These are phyloP conservation scores for Paradendryphiella salina DNA, from an alignment of 2,329 filamentous ascomycete species.

Conservation along the genomic window DNA sequence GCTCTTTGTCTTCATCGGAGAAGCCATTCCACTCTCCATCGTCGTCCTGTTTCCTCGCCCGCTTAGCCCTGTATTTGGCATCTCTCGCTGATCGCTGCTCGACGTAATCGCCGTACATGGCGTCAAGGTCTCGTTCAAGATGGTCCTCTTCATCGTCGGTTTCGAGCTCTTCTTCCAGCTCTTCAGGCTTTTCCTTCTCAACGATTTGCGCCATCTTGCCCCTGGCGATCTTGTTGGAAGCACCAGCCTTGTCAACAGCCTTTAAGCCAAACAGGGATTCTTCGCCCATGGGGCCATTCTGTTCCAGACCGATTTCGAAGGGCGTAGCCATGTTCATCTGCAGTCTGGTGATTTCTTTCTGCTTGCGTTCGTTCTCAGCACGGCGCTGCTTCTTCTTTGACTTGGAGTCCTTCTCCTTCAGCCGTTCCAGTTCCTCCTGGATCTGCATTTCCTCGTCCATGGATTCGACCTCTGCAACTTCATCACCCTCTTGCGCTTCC, in stretches of 20 bases:
- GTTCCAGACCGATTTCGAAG: constrained; percentile 93
- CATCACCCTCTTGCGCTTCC: constrained; percentile 55
- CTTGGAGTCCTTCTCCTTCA: constrained; percentile 76
- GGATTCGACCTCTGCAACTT: constrained; percentile 78
- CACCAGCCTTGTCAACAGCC: constrained; percentile 74
- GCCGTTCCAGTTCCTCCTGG: constrained; percentile 79
- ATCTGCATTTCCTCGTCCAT: constrained; percentile 96
- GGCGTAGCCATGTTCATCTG: constrained; percentile 96
- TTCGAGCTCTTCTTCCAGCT: constrained; percentile 56
- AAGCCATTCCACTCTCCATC: constrained; percentile 82
- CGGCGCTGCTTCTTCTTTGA: constrained; percentile 82
- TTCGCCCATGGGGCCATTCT: constrained; percentile 74
- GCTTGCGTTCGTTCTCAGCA: constrained; percentile 89
- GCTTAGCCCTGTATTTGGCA: constrained; percentile 88
- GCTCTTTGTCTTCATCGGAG: constrained; percentile 64
- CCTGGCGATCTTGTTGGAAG: constrained; percentile 68
- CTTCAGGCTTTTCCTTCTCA: constrained; percentile 54
- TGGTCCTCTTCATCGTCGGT: constrained; percentile 79
- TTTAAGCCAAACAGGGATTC: constrained; percentile 87
- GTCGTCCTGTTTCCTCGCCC: constrained; percentile 78
- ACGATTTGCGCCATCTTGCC: constrained; percentile 76
- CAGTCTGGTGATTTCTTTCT: constrained; percentile 92
- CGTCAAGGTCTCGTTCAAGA: constrained; percentile 82
- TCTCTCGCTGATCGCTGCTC: constrained; percentile 78
- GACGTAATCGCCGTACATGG: constrained; percentile 83